Evolutionary conservation across 2,329 filamentous ascomycete species (phyloP).

Genomic region (Xylaria sp.): DNA sequence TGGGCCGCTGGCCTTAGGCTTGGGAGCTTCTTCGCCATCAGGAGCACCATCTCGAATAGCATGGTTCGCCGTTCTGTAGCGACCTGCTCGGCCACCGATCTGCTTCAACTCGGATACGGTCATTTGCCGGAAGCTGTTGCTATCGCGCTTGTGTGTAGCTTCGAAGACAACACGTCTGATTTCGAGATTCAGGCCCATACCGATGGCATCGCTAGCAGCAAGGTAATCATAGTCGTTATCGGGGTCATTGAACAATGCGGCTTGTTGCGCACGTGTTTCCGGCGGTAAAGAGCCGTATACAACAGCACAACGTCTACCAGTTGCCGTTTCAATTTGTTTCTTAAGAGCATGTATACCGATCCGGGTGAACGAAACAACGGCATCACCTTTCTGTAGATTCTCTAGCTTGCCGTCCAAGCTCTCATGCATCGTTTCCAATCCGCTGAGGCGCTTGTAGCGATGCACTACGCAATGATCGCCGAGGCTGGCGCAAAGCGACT

Average conservation of each 20-base stretch:
- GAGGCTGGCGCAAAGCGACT: constrained; percentile 77
- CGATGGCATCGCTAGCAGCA: constrained; percentile 94
- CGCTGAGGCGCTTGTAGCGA: constrained; percentile 83
- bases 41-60: constrained; percentile 50
- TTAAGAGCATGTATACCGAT: constrained; percentile 84
- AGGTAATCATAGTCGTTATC: constrained; percentile 95
- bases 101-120: constrained; percentile 86
- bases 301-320: constrained; percentile 84
- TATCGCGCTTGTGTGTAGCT: constrained; percentile 76
- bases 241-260: constrained; percentile 92
- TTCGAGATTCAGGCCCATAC: constrained; percentile 95
- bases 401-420: constrained; percentile 72
- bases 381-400: constrained; percentile 86
- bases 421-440: constrained; percentile 71
- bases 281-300: constrained; percentile 93
- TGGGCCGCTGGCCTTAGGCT: constrained; percentile 48
- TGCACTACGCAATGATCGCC: constrained; percentile 88
- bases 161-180: constrained; percentile 94
- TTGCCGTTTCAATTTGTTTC: constrained; percentile 76
- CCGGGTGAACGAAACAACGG: constrained; percentile 86
- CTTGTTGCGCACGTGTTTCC: constrained; percentile 91
- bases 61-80: constrained; percentile 78
- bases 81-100: constrained; percentile 90
- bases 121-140: constrained; percentile 65
- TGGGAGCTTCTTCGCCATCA: constrained; percentile 35